Evolutionary conservation across 2,329 filamentous ascomycete species (phyloP).

Genomic region (Chrysoporthe austroafricana): DNA sequence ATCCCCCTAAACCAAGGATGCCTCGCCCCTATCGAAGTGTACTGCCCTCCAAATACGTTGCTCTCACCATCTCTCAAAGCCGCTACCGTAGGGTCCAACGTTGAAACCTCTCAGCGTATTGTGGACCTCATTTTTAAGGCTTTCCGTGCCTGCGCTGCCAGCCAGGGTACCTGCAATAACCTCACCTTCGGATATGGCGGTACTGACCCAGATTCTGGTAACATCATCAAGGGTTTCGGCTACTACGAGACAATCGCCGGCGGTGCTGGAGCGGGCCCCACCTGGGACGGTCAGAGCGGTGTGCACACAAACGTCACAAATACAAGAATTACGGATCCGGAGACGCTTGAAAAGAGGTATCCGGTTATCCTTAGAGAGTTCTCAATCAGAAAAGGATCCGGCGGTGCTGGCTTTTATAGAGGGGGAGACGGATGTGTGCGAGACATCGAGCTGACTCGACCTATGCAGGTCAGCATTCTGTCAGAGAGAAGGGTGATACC

Average conservation of each 20-base stretch:
- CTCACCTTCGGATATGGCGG: constrained; percentile 83
- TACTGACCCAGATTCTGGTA: constrained; percentile 58
- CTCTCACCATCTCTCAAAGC: constrained; percentile 76
- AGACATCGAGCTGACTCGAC: constrained; percentile 81
- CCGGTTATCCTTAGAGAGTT: constrained; percentile 75
- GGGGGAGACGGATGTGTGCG: constrained; percentile 77
- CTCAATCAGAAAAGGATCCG: constrained; percentile 63
- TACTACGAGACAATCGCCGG: constrained; percentile 88
- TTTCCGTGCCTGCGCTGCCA: constrained; percentile 78
- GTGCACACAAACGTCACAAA: constrained; percentile 90
- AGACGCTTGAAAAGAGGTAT: constrained; percentile 78
- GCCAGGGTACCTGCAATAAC: constrained; percentile 83
- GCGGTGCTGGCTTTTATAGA: constrained; percentile 65
- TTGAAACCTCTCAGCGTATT: constrained; percentile 77
- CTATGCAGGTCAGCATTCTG: constrained; percentile 77
- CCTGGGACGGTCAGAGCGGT: constrained; percentile 73
- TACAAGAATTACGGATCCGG: constrained; percentile 79
- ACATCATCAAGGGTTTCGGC: constrained; percentile 68
- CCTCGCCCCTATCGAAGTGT: constrained; percentile 73
- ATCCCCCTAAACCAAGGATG: constrained; percentile 89
- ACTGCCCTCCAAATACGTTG: constrained; percentile 72
- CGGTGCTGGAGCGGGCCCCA: constrained; percentile 72
- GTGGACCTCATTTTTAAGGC: constrained; percentile 83
- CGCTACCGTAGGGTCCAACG: constrained; percentile 82
- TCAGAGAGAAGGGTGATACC: constrained; percentile 77